Percentiles rank a stretch among this genome's conserved stretches.
Conservation (phyloP, 1,284 basidiomycete species). For the Amylostereum chailletii region DNA sequence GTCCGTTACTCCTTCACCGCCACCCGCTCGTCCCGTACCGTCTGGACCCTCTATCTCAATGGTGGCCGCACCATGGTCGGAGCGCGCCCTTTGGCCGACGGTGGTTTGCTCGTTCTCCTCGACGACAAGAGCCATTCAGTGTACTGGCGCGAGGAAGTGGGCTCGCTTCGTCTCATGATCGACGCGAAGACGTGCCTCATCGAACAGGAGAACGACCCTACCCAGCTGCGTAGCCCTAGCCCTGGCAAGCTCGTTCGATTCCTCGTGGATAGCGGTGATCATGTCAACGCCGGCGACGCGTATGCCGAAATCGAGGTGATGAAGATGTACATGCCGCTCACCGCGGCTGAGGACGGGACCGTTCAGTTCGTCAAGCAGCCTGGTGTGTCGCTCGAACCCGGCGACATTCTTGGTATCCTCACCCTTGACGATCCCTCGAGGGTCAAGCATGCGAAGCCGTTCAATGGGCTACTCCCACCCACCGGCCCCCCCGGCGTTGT, state of each 20-base stretch:
- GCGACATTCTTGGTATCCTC: conserved; percentile 96
- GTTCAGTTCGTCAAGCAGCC: conserved; percentile 98
- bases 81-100: conserved; percentile 87
- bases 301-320: conserved; percentile 99
- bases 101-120: conserved; percentile 87
- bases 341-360: conserved; percentile 92
- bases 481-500: conserved; percentile 83
- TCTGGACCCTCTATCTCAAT: conserved; percentile 95
- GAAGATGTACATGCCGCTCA: conserved; percentile 99
- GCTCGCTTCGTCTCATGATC: conserved; percentile 87
- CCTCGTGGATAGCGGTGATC: conserved; percentile 95
- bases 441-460: conserved; percentile 97
- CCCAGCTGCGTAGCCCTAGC: conserved; percentile 91
- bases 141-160: conserved; percentile 99
- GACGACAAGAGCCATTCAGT: conserved; percentile 95
- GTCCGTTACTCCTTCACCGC: conserved; percentile 94
- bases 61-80: conserved; percentile 89
- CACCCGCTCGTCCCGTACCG: conserved; percentile 80
- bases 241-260: conserved; percentile 96
- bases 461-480: conserved; percentile 85
- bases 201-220: conserved; percentile 99
- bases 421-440: conserved; percentile 95
- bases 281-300: conserved; percentile 91
- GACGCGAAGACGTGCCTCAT: conserved; percentile 97
- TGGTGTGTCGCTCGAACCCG: conserved; percentile 93